Percentiles rank a stretch among this genome's conserved stretches.
Conservation (phyloP, 2,329 filamentous ascomycete genomes). For the Cladophialophora chaetospira region DNA sequence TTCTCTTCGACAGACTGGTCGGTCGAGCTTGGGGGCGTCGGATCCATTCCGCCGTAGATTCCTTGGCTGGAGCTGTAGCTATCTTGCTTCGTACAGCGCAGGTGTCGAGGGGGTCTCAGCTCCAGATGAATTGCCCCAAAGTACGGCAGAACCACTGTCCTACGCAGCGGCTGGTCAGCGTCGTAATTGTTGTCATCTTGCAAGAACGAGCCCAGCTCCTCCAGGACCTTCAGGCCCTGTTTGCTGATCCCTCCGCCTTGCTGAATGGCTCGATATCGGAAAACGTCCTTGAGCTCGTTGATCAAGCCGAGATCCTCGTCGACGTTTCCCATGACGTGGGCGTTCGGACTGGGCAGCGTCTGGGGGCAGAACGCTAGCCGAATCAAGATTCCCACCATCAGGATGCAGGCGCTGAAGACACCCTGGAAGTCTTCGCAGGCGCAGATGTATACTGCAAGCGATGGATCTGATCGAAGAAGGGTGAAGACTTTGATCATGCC, state of each 20-base stretch:
- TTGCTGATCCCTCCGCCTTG: constrained; percentile 29
- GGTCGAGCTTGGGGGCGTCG: constrained; percentile 1
- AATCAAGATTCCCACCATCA: constrained; percentile 28
- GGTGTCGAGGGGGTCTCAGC: constrained; percentile 16
- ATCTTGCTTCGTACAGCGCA: neutral
- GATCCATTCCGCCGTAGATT: neutral
- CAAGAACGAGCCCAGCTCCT: constrained; percentile 28
- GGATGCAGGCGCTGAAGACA: constrained; percentile 27
- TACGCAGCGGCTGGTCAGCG: constrained; percentile 7
- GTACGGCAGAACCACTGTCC: constrained; percentile 30
- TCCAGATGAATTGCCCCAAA: constrained; percentile 31
- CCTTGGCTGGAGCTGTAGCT: neutral
- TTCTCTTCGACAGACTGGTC: neutral
- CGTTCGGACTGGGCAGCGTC: neutral
- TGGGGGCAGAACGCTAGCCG: constrained; percentile 13
- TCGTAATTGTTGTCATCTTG: constrained; percentile 13
- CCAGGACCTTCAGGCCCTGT: constrained; percentile 28
- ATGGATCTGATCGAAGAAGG: constrained; percentile 26
- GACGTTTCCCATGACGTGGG: constrained; percentile 5
- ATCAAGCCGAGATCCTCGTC: constrained; percentile 27
- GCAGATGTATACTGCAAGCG: constrained; percentile 31
- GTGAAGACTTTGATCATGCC: constrained; percentile 28
- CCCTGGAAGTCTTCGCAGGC: constrained; percentile 33
- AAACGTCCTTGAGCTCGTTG: constrained; percentile 30
- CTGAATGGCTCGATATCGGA: constrained; percentile 28